Evolutionary conservation across 2,329 filamentous ascomycete species (phyloP).

Genomic region (Calonectria pteridis): DNA sequence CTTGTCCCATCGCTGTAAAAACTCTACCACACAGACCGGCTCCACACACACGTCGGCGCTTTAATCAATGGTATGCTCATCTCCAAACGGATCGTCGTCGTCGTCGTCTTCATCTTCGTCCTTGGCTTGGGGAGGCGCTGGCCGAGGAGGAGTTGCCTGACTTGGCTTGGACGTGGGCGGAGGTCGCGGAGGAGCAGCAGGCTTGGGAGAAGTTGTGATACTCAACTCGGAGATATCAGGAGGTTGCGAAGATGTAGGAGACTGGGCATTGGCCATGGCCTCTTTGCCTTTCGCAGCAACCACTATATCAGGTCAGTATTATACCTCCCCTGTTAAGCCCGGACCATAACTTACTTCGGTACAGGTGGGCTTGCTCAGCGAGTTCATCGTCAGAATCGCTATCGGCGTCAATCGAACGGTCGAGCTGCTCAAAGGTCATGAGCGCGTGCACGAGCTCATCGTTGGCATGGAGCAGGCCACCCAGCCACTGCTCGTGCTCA

Average conservation of each 20-base stretch:
- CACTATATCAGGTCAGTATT: slow-evolving; percentile 55
- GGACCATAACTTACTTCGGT: slow-evolving; percentile 63
- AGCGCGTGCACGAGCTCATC: slow-evolving; percentile 94
- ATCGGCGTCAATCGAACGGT: slow-evolving; percentile 84
- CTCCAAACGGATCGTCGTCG: slow-evolving; percentile 90
- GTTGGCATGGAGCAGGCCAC: slow-evolving; percentile 91
- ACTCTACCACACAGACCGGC: slow-evolving; percentile 47
- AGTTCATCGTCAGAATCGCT: slow-evolving; percentile 78
- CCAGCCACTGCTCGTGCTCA: slow-evolving; percentile 91
- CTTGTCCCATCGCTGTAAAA: not conserved
- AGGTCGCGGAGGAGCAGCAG: slow-evolving; percentile 58
- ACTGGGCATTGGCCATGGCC: slow-evolving; percentile 54
- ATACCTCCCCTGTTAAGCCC: slow-evolving; percentile 20
- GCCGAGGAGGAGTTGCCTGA: slow-evolving; percentile 33
- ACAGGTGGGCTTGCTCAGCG: slow-evolving; percentile 75
- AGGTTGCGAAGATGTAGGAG: slow-evolving; percentile 54
- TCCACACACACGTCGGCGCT: slow-evolving; percentile 47
- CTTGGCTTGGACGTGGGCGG: slow-evolving; percentile 42
- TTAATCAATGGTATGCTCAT: slow-evolving; percentile 75
- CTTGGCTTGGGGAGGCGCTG: slow-evolving; percentile 14
- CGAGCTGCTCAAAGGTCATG: slow-evolving; percentile 94
- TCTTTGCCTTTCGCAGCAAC: slow-evolving; percentile 65
- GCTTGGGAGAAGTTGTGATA: slow-evolving; percentile 56
- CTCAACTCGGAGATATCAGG: slow-evolving; percentile 61
- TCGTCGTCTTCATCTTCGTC: slow-evolving; percentile 76